Evolutionary conservation across 768 basidiomycete genomes (phyloP), one percentile per base, ranked within the genome.

Genomic region (Boletus patriciae): DNA sequence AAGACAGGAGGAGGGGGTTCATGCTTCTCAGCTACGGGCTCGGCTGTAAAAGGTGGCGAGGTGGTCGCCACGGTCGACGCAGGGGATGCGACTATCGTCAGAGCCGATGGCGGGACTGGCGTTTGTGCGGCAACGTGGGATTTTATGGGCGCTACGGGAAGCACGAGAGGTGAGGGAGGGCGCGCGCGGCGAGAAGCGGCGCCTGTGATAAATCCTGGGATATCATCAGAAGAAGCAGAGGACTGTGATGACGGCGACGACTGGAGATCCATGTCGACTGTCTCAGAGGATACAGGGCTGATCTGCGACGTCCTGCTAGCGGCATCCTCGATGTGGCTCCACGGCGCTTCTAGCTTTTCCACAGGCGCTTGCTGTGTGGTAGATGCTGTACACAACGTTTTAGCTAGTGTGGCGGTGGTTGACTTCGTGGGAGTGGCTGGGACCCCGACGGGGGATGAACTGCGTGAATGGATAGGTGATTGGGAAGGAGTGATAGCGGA

Each of bases 401-500:
- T 62, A 47, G 51, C 56, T 52, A 41, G 36, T 33, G 57, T 38
- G 31, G 45, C n/a, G 16, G 46, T 23, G 11, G 58, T 18, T 34
- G 54, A 60, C 15, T 56, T 46, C 6, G 27, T 46, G 29, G 64
- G 59, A 1, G 55, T 62, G 25, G 41, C 34, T 11, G 46, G 52
- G 9, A 53, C 44, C 7, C 46, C 50, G 33, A 50, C 36, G 42
- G 55, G 47, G 15, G 50, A 46, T 21, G 60, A 45, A 31, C 36
- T 48, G 40, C 16, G 58, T 1, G 51, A 40, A n/a, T 7, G 49
- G 31, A 55, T 36, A 6, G 63, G 68, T 5, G 69, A 61, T 33
- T 61, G 70, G 43, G 70, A 58, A 36, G 77, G 75, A 11, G 76
- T 76, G 57, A 73, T 77, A 18, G 72, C 60, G 8, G 77, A 66